phyloP scores from a whole-genome alignment of 345 rosid genomes.

The Ceriops zippeliana region DNA sequence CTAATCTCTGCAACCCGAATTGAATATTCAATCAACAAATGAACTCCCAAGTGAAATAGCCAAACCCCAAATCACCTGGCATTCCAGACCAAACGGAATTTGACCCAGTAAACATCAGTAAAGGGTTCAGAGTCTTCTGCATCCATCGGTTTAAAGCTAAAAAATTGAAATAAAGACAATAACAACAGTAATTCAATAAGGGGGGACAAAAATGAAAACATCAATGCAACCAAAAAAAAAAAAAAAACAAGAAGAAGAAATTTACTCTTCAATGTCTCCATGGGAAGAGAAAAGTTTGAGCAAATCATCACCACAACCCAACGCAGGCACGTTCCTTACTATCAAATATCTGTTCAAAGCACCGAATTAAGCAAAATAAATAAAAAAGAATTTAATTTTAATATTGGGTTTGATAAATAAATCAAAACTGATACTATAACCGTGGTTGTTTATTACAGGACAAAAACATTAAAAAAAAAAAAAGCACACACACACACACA shows the following conservation, averaged over 20 bases:
- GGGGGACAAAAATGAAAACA: neutral
- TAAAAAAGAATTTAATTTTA: neutral
- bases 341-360: constrained; percentile 53
- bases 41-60: neutral
- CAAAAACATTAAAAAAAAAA: no score
- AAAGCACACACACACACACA: constrained; percentile 14
- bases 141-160: constrained; percentile 86
- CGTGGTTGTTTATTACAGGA: no score
- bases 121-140: constrained; percentile 75
- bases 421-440: no score
- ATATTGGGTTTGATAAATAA: neutral
- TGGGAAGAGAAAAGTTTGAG: constrained; percentile 59
- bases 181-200: neutral
- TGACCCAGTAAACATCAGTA: constrained; percentile 85
- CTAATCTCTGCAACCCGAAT: neutral
- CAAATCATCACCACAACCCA: constrained; percentile 91
- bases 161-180: constrained; percentile 7
- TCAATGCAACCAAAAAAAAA: neutral
- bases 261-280: constrained; percentile 87
- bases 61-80: constrained; percentile 53
- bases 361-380: neutral
- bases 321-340: constrained; percentile 83
- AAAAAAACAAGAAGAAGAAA: neutral
- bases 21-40: neutral
- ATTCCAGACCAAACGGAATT: constrained; percentile 57